phyloP scores from a whole-genome alignment of 176 grass and related monocot species.

The Thalia dealbata region DNA sequence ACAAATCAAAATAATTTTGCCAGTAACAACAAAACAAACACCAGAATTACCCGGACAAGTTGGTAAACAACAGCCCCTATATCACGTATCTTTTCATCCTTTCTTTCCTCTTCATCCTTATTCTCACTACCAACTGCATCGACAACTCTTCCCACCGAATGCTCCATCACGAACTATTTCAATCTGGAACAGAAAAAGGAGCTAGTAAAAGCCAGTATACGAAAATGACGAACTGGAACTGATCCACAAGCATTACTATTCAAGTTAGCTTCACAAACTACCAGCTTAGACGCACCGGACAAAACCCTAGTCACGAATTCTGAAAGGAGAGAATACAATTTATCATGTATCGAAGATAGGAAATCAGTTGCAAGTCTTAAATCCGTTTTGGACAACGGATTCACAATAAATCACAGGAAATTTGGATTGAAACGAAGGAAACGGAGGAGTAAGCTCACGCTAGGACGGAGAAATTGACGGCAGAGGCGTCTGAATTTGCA shows the following conservation, averaged over 20 bases:
- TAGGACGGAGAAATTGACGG: background rate
- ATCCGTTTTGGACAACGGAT: background rate
- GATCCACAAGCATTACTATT: background rate
- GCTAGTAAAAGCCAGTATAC: slow-evolving; percentile 5
- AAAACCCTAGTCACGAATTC: slow-evolving; percentile 12
- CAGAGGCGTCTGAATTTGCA: background rate
- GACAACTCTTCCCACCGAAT: slow-evolving; percentile 49
- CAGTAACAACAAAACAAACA: slow-evolving; percentile 7
- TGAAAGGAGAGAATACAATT: background rate
- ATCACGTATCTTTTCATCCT: slow-evolving; percentile 33
- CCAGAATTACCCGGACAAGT: slow-evolving; percentile 73
- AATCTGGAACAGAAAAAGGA: background rate
- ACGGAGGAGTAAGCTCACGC: background rate
- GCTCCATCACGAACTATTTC: slow-evolving; percentile 28
- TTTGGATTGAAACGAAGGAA: background rate
- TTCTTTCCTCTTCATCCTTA: slow-evolving; percentile 41
- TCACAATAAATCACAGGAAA: background rate
- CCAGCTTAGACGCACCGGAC: background rate
- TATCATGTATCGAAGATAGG: background rate
- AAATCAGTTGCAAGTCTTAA: background rate
- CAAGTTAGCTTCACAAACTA: background rate
- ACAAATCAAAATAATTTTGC: background rate
- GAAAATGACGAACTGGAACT: background rate
- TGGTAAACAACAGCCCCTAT: slow-evolving; percentile 83
- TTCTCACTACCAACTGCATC: slow-evolving; percentile 23